Evolutionary conservation across 2,329 filamentous ascomycete genomes (phyloP).

Genomic region (Karstenula rhodostoma): DNA sequence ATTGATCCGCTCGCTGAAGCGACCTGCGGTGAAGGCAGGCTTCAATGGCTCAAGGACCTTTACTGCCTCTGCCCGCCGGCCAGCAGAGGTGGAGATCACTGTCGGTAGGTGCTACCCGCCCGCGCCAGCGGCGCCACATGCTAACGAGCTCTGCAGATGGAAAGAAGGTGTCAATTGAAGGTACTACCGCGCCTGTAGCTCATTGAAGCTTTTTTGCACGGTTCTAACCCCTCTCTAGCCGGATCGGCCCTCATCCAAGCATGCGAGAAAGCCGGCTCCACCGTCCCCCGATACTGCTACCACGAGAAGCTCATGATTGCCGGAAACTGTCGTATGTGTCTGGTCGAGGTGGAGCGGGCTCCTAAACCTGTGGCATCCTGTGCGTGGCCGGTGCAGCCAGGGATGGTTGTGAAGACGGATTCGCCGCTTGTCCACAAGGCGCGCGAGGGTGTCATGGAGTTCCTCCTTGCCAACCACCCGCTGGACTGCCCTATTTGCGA

Average conservation of each 20-base stretch:
- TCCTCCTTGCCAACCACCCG: conserved; percentile 93
- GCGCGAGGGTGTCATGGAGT: conserved; percentile 98
- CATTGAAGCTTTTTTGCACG: conserved; percentile 23
- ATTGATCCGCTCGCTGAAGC: conserved; percentile 68
- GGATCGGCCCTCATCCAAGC: conserved; percentile 98
- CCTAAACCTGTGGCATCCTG: conserved; percentile 98
- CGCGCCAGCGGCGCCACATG: conserved; percentile 26
- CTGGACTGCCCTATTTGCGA: conserved; percentile 98
- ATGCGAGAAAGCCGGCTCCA: conserved; percentile 95
- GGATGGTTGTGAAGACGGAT: conserved; percentile 99
- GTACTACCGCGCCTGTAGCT: conserved; percentile 58
- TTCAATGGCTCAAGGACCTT: conserved; percentile 77
- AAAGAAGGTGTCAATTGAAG: conserved; percentile 98
- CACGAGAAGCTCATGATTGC: conserved; percentile 99
- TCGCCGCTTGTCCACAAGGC: conserved; percentile 97
- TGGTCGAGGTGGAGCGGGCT: conserved; percentile 95
- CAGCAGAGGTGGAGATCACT: conserved; percentile 95
- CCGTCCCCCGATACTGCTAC: conserved; percentile 97
- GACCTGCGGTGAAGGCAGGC: conserved; percentile 61
- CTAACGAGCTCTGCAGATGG: conserved; percentile 72
- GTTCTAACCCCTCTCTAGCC: conserved; percentile 65
- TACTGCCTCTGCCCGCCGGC: conserved; percentile 78
- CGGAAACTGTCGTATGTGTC: conserved; percentile 99
- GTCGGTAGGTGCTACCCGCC: conserved; percentile 71
- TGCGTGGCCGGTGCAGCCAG: conserved; percentile 97